Conservation (phyloP, 202 grass and related monocot species). For the Dendrocalamus latiflorus region DNA sequence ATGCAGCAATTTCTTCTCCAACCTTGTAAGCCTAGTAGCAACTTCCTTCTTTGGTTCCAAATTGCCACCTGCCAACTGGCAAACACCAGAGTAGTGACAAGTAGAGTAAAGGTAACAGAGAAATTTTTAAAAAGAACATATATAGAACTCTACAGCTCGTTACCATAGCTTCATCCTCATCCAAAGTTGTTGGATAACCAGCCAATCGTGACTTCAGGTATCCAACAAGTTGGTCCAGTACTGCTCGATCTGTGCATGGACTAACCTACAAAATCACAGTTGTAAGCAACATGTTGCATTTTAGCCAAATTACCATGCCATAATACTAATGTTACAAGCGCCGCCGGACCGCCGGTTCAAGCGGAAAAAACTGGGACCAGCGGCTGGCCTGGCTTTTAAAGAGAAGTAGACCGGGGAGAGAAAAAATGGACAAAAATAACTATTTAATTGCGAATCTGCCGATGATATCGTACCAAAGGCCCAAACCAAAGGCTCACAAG, state of each 20-base stretch:
- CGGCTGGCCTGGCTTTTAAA: too few species aligned
- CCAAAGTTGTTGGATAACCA: slow-evolving; percentile 73
- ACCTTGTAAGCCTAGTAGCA: slow-evolving; percentile 74
- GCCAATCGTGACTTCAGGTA: slow-evolving; percentile 88
- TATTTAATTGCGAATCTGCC: too few species aligned
- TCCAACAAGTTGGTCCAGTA: slow-evolving; percentile 87
- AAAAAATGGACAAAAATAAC: too few species aligned
- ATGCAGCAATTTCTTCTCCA: slow-evolving; percentile 96
- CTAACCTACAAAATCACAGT: slow-evolving; percentile 49
- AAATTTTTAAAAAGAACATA: slow-evolving; percentile 2
- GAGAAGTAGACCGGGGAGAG: too few species aligned
- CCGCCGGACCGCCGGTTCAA: too few species aligned
- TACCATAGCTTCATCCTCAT: slow-evolving; percentile 90
- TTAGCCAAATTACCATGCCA: neutral
- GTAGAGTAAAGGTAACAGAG: slow-evolving; percentile 9
- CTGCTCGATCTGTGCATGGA: slow-evolving; percentile 87
- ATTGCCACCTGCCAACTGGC: slow-evolving; percentile 64
- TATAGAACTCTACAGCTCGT: slow-evolving; percentile 13
- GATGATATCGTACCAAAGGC: too few species aligned
- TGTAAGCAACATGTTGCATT: slow-evolving; percentile 14
- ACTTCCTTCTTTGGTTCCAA: slow-evolving; percentile 92
- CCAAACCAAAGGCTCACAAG: too few species aligned
- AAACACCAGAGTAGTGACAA: slow-evolving; percentile 20
- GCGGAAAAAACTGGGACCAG: too few species aligned
- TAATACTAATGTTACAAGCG: neutral